Evolutionary conservation across 1,139 yeast species (phyloP).

Genomic region (Scheffersomyces titani): DNA sequence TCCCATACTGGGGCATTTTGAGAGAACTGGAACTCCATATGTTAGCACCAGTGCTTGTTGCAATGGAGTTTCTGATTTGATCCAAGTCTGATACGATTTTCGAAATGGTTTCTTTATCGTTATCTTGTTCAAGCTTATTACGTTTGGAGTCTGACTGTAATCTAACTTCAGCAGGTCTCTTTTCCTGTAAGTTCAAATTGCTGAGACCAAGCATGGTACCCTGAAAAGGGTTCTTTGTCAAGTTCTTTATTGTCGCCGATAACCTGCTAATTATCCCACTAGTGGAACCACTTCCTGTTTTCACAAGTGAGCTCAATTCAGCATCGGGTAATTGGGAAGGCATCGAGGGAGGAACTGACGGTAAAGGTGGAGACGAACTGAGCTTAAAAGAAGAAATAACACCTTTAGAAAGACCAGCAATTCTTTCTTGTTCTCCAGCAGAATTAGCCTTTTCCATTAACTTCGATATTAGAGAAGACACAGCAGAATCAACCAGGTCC

Average conservation of each 20-base stretch:
- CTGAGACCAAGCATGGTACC: constrained; percentile 9
- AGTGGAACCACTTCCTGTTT: constrained; percentile 1
- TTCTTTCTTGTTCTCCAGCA: constrained; percentile 29
- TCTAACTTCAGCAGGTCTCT: constrained; percentile 10
- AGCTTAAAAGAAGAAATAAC: constrained; percentile 8
- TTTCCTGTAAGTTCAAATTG: constrained; percentile 6
- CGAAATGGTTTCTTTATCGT: constrained; percentile 12
- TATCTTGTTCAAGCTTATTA: constrained; percentile 5
- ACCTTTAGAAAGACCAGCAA: constrained; percentile 35
- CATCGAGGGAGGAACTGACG: constrained; percentile 7
- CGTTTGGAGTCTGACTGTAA: constrained; percentile 9
- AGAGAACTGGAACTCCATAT: constrained; percentile 22
- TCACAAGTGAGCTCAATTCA: constrained; percentile 11
- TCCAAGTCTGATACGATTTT: constrained; percentile 14
- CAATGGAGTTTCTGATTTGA: constrained; percentile 14
- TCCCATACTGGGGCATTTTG: constrained; percentile 44
- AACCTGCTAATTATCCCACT: constrained; percentile 9
- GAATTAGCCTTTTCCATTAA: constrained; percentile 27
- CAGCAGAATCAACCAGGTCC: constrained; percentile 21
- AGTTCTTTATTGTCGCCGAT: constrained; percentile 9
- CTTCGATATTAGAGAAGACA: constrained; percentile 28
- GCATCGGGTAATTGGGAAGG: constrained; percentile 21
- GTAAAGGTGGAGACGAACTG: not conserved
- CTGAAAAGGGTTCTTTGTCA: constrained; percentile 4
- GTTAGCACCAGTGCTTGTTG: constrained; percentile 12